Percentiles rank a stretch among this genome's conserved stretches.
Conservation (phyloP, 2,329 filamentous ascomycete genomes). For the Orbilia javanica region DNA sequence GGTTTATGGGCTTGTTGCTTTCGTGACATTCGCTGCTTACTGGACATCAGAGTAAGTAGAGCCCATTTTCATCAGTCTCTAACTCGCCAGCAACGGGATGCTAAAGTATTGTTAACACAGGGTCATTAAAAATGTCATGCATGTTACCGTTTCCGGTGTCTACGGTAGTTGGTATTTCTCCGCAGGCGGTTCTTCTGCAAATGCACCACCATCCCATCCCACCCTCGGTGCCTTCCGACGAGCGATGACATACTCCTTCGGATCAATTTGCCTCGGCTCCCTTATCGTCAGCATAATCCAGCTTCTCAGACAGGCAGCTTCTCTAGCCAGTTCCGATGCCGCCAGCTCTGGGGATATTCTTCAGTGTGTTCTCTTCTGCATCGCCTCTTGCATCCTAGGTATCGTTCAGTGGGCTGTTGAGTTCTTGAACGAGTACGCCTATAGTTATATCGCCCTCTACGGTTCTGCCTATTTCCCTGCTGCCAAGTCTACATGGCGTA, state of each 20-base stretch:
- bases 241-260: conserved; percentile 89
- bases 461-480: conserved; percentile 88
- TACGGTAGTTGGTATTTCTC: conserved; percentile 96
- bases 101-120: conserved; percentile 23
- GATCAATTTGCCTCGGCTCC: conserved; percentile 88
- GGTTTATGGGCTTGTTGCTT: conserved; percentile 86
- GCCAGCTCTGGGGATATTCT: conserved; percentile 77
- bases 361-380: conserved; percentile 76
- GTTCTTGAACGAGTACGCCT: conserved; percentile 92
- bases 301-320: conserved; percentile 83
- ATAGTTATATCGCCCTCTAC: conserved; percentile 92
- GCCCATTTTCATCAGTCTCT: no score
- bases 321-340: conserved; percentile 77
- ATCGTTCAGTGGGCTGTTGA: conserved; percentile 86
- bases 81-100: neutral
- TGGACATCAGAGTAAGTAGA: conserved; percentile 86
- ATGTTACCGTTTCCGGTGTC: conserved; percentile 86
- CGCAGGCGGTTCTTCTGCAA: conserved; percentile 72
- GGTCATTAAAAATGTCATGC: conserved; percentile 85
- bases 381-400: conserved; percentile 80
- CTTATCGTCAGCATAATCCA: conserved; percentile 89
- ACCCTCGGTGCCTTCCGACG: conserved; percentile 87
- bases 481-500: conserved; percentile 87
- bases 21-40: conserved; percentile 90
- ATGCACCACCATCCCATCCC: conserved; percentile 75